phyloP scores from a whole-genome alignment of 495 filamentous ascomycete genomes.

The Penicillium riverlandense region DNA sequence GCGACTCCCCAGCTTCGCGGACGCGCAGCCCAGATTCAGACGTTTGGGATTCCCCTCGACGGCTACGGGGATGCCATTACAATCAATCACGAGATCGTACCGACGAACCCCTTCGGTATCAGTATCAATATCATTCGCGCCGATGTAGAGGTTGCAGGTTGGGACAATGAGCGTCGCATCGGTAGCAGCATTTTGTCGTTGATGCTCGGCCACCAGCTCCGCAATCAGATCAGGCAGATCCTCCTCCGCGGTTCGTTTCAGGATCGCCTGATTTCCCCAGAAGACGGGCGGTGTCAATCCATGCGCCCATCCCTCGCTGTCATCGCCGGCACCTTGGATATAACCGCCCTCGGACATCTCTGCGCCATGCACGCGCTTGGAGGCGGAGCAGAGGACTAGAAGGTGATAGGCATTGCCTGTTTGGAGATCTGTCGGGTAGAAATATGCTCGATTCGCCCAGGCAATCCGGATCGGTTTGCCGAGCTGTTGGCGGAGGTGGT shows the following conservation, averaged over 20 bases:
- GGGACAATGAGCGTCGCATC: constrained; percentile 28
- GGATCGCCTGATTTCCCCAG: constrained; percentile 55
- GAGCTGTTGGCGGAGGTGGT: constrained; percentile 26
- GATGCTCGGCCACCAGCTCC: constrained; percentile 35
- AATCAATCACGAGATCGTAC: constrained; percentile 42
- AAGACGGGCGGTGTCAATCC: constrained; percentile 71
- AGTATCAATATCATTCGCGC: constrained; percentile 12
- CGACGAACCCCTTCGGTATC: constrained; percentile 3
- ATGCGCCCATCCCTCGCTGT: constrained; percentile 82
- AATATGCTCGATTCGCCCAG: constrained; percentile 37
- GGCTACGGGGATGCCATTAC: constrained; percentile 29
- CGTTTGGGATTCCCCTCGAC: constrained; percentile 22
- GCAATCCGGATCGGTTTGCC: constrained; percentile 33
- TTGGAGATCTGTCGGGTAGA: constrained; percentile 31
- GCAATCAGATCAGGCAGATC: constrained; percentile 60
- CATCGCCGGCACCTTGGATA: constrained; percentile 91
- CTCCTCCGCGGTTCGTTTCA: constrained; percentile 54
- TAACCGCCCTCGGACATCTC: constrained; percentile 70
- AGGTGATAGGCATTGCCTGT: constrained; percentile 44
- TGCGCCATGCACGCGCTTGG: constrained; percentile 54
- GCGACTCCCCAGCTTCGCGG: constrained; percentile 67
- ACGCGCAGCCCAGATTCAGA: constrained; percentile 58
- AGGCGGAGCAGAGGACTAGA: constrained; percentile 75
- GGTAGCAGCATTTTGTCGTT: constrained; percentile 12
- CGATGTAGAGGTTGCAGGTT: constrained; percentile 34